phyloP scores from a whole-genome alignment of 140 eudicot genomes.

The Senecio squalidus region DNA sequence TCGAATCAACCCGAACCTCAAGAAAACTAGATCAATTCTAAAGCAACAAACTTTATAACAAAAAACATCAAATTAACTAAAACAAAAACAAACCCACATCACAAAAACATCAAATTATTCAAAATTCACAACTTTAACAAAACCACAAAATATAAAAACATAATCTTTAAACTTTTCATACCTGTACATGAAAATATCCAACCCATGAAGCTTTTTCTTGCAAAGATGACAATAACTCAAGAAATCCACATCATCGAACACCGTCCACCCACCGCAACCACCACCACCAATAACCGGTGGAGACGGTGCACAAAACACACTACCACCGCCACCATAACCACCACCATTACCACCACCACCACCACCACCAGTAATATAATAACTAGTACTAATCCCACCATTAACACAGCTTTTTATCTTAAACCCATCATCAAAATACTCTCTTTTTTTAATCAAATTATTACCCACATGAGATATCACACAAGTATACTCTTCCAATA shows the following conservation, averaged over 20 bases:
- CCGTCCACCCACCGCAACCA: conserved; percentile 31
- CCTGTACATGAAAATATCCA: conserved; percentile 94
- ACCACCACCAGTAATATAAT: neutral
- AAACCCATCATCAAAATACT: conserved; percentile 60
- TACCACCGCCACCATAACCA: conserved; percentile 15
- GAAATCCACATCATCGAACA: conserved; percentile 50
- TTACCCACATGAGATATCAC: conserved; percentile 66
- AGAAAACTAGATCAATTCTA: conserved; percentile 8
- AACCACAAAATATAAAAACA: neutral
- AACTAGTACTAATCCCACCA: conserved; percentile 24
- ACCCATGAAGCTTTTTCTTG: conserved; percentile 76
- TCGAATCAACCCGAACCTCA: neutral
- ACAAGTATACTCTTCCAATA: conserved; percentile 75
- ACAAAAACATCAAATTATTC: conserved; percentile 7
- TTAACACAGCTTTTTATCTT: conserved; percentile 23
- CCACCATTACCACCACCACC: neutral
- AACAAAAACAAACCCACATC: neutral
- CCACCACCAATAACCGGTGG: conserved; percentile 26
- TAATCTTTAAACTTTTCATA: conserved; percentile 13
- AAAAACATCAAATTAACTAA: neutral
- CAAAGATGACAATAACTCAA: conserved; percentile 61
- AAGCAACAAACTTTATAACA: conserved; percentile 2
- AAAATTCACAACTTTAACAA: conserved; percentile 5
- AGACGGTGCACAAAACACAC: conserved; percentile 36
- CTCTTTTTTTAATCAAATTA: conserved; percentile 53